Conservation (phyloP, 805 yeast genomes). For the Yamadazyma kitorensis region DNA sequence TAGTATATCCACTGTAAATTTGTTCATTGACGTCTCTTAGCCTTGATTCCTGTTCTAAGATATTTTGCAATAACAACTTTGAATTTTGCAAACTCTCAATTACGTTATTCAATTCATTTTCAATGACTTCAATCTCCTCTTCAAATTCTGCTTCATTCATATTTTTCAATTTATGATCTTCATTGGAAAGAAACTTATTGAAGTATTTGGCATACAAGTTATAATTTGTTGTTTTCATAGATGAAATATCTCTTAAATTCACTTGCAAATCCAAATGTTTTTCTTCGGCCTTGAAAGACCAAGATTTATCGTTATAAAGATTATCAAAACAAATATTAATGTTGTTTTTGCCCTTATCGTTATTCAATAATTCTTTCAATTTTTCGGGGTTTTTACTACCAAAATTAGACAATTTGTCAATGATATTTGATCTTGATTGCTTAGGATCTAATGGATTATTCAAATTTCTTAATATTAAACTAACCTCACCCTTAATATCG, state of each 20-base stretch:
- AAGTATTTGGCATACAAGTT: slow-evolving; percentile 34
- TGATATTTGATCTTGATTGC: slow-evolving; percentile 8
- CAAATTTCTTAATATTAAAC: slow-evolving; percentile 35
- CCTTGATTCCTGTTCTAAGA: slow-evolving; percentile 31
- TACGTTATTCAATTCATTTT: slow-evolving; percentile 29
- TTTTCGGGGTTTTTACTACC: slow-evolving; percentile 9
- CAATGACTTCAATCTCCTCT: slow-evolving; percentile 24
- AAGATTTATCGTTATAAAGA: slow-evolving; percentile 37
- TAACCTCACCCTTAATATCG: slow-evolving; percentile 28
- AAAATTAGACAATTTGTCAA: slow-evolving; percentile 8
- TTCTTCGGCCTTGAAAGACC: slow-evolving; percentile 35
- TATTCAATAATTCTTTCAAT: slow-evolving; percentile 15
- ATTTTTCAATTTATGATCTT: slow-evolving; percentile 10
- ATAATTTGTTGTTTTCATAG: slow-evolving; percentile 35
- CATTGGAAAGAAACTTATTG: slow-evolving; percentile 15
- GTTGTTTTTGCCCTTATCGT: slow-evolving; percentile 23
- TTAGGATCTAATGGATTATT: slow-evolving; percentile 21
- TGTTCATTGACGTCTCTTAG: slow-evolving; percentile 39
- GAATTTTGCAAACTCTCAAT: slow-evolving; percentile 29
- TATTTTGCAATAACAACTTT: slow-evolving; percentile 22
- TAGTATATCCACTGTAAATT: slow-evolving; percentile 33
- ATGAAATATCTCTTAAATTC: slow-evolving; percentile 32
- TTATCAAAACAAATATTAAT: slow-evolving; percentile 43
- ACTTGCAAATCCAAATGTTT: slow-evolving; percentile 34
- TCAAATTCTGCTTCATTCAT: slow-evolving; percentile 32